Conservation (phyloP, 805 yeast species). For the Nakazawaea laoshanensis region DNA sequence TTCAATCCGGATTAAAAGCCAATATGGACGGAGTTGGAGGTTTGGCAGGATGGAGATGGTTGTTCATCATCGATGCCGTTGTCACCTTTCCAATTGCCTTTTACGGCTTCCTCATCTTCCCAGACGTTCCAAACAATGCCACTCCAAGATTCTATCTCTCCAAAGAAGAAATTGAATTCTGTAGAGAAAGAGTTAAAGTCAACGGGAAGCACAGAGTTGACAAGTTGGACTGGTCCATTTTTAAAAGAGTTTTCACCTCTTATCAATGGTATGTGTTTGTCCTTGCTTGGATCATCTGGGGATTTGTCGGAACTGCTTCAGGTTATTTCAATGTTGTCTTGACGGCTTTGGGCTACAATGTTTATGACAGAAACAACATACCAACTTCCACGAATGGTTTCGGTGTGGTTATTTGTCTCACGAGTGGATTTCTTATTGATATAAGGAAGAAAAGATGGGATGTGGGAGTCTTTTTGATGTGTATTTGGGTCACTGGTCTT, state of each 20-base stretch:
- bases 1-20: conserved; percentile 30
- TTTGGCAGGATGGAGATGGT: conserved; percentile 45
- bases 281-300: conserved; percentile 36
- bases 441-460: conserved; percentile 43
- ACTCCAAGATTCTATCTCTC: conserved; percentile 34
- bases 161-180: conserved; percentile 44
- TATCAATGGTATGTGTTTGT: conserved; percentile 54
- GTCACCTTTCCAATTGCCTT: conserved; percentile 29
- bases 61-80: conserved; percentile 43
- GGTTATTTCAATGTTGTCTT: conserved; percentile 42
- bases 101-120: conserved; percentile 28
- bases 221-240: conserved; percentile 32
- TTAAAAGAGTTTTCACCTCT: conserved; percentile 43
- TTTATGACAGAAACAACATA: conserved; percentile 30
- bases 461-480: conserved; percentile 43
- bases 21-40: conserved; percentile 34
- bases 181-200: conserved; percentile 29
- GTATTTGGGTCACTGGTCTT: conserved; percentile 47
- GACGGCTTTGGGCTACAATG: conserved; percentile 57
- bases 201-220: conserved; percentile 14
- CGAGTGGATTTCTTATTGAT: conserved; percentile 44
- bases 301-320: conserved; percentile 56
- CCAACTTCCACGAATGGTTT: conserved; percentile 40
- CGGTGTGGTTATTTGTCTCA: conserved; percentile 41
- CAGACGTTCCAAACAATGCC: conserved; percentile 58